Base-by-base conservation (phyloP, 2,329 filamentous ascomycete species). In the Fusarium aywerte region DNA sequence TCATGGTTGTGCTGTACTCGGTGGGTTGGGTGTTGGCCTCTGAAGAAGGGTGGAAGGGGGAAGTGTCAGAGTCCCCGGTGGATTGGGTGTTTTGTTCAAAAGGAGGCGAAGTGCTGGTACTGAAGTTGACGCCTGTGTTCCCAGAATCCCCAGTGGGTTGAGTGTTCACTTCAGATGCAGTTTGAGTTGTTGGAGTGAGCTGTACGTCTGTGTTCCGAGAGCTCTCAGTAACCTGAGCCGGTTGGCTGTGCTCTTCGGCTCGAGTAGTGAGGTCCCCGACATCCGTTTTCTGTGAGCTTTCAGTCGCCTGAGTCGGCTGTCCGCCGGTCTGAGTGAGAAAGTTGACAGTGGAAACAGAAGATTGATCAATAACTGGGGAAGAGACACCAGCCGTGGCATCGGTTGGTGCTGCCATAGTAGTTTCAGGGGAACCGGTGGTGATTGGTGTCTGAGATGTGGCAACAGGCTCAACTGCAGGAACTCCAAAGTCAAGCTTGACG, bases 401-500 rank as follows among this genome's bases (percentile, higher is more conserved):
- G n/a, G 9, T 36, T 3, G 10, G 25, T 10, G 18, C n/a, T 8
- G 18, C 25, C 4, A 18, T 36, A n/a, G 15, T n/a, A 36, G 33
- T 18, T 13, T 39, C 36, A 1, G 13, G 20, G 0, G 36, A 39
- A 15, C 9, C 7, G 7, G 18, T 39, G 18, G 36, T 32, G 2
- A 43, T 5, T 2, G 21, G 20, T 0, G 23, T 6, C n/a, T 43
- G 4, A 8, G 49, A 54, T 1, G 25, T 58, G 8, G 38, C 21
- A 0, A 5, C 16, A 6, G 35, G 29, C n/a, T 10, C 9, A n/a
- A 21, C 7, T 0, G 10, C 27, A 10, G 32, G 21, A 15, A 10
- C 32, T n/a, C 47, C 43, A 8, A 65, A 25, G 4, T 65, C 39
- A 11, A 65, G 55, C 1, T 51, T 20, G 7, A 55, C 65, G 11